Evolutionary conservation across 169 alveolate species (phyloP).

Genomic region (Ichthyophthirius multifiliis): DNA sequence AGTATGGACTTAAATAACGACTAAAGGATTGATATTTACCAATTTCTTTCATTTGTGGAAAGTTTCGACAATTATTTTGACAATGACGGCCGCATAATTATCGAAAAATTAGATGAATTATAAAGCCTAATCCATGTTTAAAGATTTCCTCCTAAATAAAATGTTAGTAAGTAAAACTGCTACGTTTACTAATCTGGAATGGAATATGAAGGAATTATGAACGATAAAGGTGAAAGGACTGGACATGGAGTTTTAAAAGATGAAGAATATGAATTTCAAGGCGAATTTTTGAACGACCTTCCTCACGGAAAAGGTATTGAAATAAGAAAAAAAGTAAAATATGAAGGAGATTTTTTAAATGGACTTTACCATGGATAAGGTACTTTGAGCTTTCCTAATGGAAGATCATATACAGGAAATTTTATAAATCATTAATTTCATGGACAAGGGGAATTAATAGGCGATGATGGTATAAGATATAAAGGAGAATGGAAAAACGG

Average conservation of each 20-base stretch:
- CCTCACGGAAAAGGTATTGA: not conserved
- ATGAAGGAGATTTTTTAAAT: not conserved
- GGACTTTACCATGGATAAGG: conserved; percentile 7
- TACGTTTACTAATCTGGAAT: not conserved
- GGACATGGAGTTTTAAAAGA: not conserved
- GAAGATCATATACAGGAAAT: not conserved
- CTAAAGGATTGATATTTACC: not conserved
- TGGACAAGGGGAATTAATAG: not conserved
- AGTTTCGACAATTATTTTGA: not conserved
- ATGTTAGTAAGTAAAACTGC: no score
- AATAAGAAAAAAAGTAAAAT: not conserved
- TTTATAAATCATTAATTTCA: not conserved
- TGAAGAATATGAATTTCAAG: conserved; percentile 1
- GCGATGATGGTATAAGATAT: conserved; percentile 7
- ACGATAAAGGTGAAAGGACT: not conserved
- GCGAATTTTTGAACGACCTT: not conserved
- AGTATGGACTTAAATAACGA: not conserved
- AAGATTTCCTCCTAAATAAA: no score
- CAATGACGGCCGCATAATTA: not conserved
- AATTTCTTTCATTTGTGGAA: not conserved
- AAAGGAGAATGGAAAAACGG: conserved; percentile 7
- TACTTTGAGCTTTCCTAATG: not conserved
- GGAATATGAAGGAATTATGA: not conserved
- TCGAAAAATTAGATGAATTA: not conserved
- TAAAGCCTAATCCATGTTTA: no score